Evolutionary conservation across 2,329 filamentous ascomycete genomes (phyloP).

Genomic region (Rhynchosporium secalis): DNA sequence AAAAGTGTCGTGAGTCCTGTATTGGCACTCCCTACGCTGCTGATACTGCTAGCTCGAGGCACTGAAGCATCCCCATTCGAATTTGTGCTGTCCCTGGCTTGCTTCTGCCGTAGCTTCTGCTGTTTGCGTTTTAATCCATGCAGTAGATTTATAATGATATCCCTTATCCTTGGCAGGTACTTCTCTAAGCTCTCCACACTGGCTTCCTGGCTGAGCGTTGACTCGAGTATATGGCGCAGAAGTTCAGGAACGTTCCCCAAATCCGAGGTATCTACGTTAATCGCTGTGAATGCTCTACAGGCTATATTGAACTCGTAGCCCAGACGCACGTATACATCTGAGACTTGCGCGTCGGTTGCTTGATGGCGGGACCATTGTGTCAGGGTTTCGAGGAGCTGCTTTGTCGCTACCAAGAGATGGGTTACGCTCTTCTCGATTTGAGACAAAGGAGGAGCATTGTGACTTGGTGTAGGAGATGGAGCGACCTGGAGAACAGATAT

Average conservation of each 20-base stretch:
- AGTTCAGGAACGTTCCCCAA: constrained; percentile 93
- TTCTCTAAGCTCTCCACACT: constrained; percentile 90
- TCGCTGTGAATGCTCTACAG: constrained; percentile 92
- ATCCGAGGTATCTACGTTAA: constrained; percentile 93
- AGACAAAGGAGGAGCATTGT: constrained; percentile 55
- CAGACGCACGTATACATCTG: constrained; percentile 94
- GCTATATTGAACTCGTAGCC: constrained; percentile 99
- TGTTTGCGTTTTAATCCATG: constrained; percentile 98
- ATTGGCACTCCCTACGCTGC: constrained; percentile 57
- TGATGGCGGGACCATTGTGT: constrained; percentile 95
- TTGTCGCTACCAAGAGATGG: constrained; percentile 94
- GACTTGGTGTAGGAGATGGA: constrained; percentile 26
- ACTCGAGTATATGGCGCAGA: constrained; percentile 85
- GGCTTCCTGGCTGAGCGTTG: constrained; percentile 94
- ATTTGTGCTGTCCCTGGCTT: constrained; percentile 49
- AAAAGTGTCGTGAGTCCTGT: constrained; percentile 59
- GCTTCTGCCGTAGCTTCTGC: constrained; percentile 73
- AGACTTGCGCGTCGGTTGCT: constrained; percentile 91
- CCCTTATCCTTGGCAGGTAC: constrained; percentile 89
- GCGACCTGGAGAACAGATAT: constrained; percentile 26
- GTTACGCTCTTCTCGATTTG: constrained; percentile 99
- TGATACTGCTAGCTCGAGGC: constrained; percentile 54
- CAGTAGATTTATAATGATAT: constrained; percentile 97
- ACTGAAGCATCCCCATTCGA: constrained; percentile 31
- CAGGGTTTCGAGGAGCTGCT: constrained; percentile 93